Conservation (phyloP, 805 yeast genomes). For the Saccharomycopsis sp. region DNA sequence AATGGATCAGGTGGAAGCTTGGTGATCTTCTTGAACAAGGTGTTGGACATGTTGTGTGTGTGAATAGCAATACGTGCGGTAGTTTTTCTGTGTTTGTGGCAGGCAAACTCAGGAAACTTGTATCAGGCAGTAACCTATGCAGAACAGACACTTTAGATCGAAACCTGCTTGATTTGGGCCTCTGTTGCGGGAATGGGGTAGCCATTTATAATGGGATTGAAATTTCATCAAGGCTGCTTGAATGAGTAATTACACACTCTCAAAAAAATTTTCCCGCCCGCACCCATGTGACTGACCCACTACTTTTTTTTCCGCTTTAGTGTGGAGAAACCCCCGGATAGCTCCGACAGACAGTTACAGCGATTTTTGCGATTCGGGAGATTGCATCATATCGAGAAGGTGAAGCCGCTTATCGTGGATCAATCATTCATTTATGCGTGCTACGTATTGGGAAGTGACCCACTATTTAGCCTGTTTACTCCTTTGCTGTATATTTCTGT, state of each 20-base stretch:
- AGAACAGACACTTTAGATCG: neutral
- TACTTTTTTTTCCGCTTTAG: neutral
- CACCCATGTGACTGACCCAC: neutral
- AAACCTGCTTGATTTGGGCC: too few relatives aligned
- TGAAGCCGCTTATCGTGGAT: neutral
- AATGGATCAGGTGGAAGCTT: constrained; percentile 82
- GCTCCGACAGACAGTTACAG: neutral
- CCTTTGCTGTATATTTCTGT: neutral
- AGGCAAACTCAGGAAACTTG: too few relatives aligned
- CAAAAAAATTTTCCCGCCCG: neutral
- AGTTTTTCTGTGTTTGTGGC: too few relatives aligned
- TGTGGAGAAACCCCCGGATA: neutral
- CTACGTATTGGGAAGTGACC: too few relatives aligned
- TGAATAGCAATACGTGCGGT: neutral
- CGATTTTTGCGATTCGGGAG: neutral
- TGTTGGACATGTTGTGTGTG: constrained; percentile 1
- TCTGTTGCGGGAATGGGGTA: neutral
- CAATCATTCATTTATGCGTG: too few relatives aligned
- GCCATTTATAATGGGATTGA: neutral
- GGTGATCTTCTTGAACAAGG: constrained; percentile 43
- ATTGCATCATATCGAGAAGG: neutral
- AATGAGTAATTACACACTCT: neutral
- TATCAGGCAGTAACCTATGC: too few relatives aligned
- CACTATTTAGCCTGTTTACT: neutral
- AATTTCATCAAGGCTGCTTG: neutral